These are phyloP conservation scores for Suillus spraguei DNA, from an alignment of 768 basidiomycete genomes.

Conservation along the genomic window DNA sequence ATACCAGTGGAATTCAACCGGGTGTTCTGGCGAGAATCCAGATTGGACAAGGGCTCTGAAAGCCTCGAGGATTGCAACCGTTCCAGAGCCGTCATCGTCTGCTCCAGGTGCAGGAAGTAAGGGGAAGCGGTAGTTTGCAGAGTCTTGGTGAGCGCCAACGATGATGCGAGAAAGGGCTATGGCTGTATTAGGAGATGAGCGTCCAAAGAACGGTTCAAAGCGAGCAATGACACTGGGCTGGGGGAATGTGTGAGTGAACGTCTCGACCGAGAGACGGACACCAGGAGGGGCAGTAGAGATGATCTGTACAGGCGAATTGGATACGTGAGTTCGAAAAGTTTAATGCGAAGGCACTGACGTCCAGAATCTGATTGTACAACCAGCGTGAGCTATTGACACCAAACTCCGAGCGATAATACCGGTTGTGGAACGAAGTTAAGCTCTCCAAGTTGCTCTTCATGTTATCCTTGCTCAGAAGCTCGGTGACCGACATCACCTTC, in stretches of 20 bases:
- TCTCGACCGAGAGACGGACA: conserved; percentile 23
- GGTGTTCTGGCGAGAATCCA: conserved; percentile 64
- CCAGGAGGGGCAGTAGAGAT: conserved; percentile 15
- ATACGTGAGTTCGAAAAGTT: neutral
- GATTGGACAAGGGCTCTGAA: conserved; percentile 71
- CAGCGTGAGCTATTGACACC: conserved; percentile 42
- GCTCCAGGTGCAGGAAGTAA: conserved; percentile 49
- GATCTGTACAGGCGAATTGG: conserved; percentile 9
- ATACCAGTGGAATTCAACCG: conserved; percentile 86
- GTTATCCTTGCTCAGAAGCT: conserved; percentile 27
- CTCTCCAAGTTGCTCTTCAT: conserved; percentile 35
- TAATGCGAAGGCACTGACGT: neutral
- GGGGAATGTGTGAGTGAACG: conserved; percentile 25
- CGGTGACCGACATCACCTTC: conserved; percentile 13
- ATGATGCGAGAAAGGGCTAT: conserved; percentile 34
- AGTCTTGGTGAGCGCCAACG: conserved; percentile 46
- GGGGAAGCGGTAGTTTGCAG: conserved; percentile 42
- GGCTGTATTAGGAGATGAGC: conserved; percentile 9
- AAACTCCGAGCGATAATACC: conserved; percentile 42
- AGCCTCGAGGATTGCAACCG: conserved; percentile 78
- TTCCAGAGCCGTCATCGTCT: conserved; percentile 61
- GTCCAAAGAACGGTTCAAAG: conserved; percentile 22
- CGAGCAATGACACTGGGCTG: conserved; percentile 27
- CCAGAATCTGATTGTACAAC: conserved; percentile 33
- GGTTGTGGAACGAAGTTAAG: conserved; percentile 45